A percentile compares a stretch with the other conserved stretches of the same genome.
Evolutionary conservation across 495 filamentous ascomycete genomes (phyloP).

Genomic region (Talaromyces adpressus): DNA sequence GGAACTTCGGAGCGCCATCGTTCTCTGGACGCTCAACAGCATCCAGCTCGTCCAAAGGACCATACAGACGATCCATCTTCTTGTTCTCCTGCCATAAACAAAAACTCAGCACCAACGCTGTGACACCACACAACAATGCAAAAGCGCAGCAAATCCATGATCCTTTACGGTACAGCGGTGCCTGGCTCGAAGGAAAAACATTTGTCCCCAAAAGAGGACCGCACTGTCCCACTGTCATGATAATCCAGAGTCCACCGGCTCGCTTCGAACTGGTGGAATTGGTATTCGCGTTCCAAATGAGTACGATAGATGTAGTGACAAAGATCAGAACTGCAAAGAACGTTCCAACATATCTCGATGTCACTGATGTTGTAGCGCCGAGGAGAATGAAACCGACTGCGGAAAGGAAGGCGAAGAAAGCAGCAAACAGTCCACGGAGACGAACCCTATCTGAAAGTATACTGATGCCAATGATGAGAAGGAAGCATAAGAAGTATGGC

Average conservation of each 20-base stretch:
- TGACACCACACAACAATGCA: constrained; percentile 45
- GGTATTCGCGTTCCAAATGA: constrained; percentile 10
- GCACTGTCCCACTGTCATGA: constrained; percentile 13
- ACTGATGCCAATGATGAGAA: constrained; percentile 14
- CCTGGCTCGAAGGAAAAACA: constrained; percentile 44
- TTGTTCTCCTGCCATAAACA: constrained; percentile 47
- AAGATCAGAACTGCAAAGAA: constrained; percentile 6
- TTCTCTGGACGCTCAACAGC: not conserved
- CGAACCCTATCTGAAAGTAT: constrained; percentile 18
- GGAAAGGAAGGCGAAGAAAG: constrained; percentile 15
- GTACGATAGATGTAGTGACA: constrained; percentile 7
- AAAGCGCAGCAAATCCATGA: constrained; percentile 52
- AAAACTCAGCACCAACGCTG: constrained; percentile 38
- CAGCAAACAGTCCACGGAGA: constrained; percentile 20
- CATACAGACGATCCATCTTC: constrained; percentile 27
- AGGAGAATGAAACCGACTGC: constrained; percentile 25
- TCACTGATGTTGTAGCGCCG: constrained; percentile 17
- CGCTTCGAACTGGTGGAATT: constrained; percentile 10
- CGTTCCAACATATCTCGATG: constrained; percentile 18
- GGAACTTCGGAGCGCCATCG: not conserved
- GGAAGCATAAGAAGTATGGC: constrained; percentile 25
- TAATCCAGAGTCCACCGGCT: constrained; percentile 13
- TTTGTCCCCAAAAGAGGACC: constrained; percentile 52
- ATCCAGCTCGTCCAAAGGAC: not conserved
- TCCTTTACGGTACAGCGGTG: constrained; percentile 47